phyloP scores from a whole-genome alignment of 139 green algal species.

The Eudorina sp. region DNA sequence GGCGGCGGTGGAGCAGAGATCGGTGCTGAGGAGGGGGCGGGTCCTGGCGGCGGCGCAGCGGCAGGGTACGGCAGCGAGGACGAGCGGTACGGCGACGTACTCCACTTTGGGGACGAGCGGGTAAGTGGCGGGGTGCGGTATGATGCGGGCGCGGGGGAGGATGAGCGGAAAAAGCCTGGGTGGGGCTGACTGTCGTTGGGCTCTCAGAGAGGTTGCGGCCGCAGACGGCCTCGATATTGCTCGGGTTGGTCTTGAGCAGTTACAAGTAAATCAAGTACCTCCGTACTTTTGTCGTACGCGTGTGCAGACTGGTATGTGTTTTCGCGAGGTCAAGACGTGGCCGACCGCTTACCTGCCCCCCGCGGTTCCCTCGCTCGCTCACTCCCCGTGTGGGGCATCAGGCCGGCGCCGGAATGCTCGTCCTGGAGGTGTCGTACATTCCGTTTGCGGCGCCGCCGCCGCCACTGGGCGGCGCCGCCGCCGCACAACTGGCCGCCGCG shows the following conservation, averaged over 20 bases:
- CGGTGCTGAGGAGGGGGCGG: neutral
- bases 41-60: no score
- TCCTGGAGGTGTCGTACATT: slow-evolving; percentile 26
- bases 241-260: neutral
- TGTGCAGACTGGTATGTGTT: neutral
- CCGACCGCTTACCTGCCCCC: neutral
- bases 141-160: no score
- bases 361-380: neutral
- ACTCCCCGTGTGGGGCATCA: neutral
- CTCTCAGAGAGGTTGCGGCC: neutral
- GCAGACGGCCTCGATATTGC: neutral
- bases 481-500: neutral
- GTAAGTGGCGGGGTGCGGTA: neutral
- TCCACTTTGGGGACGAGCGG: neutral
- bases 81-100: neutral
- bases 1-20: neutral
- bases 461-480: neutral
- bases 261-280: no score
- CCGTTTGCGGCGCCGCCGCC: neutral
- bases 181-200: neutral
- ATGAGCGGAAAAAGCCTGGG: neutral
- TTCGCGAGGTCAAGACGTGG: neutral
- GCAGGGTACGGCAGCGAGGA: no score
- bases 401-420: neutral
- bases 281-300: neutral